Evolutionary conservation across 2,329 filamentous ascomycete species (phyloP).

Genomic region (Xenoacremonium recifei): DNA sequence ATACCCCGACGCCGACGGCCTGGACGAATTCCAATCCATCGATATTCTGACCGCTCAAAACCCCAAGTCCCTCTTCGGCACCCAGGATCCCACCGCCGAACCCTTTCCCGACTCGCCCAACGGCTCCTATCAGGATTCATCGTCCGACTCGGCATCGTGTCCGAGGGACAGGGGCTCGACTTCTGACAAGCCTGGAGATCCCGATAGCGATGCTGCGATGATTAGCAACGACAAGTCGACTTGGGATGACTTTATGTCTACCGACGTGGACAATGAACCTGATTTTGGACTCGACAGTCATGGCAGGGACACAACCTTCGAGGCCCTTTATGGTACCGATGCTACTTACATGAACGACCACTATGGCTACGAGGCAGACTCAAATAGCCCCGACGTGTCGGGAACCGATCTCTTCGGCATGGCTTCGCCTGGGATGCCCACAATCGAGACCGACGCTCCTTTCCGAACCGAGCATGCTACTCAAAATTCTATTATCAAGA

Average conservation of each 20-base stretch:
- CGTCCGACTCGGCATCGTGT: constrained; percentile 50
- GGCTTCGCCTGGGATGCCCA: constrained; percentile 43
- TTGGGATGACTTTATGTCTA: constrained; percentile 40
- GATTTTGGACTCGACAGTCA: constrained; percentile 34
- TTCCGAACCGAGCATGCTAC: constrained; percentile 23
- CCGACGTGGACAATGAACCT: constrained; percentile 38
- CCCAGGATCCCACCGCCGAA: constrained; percentile 33
- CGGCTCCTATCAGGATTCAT: constrained; percentile 47
- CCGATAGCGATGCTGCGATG: constrained; percentile 43
- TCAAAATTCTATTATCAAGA: too few species aligned
- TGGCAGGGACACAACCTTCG: constrained; percentile 22
- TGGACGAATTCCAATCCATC: constrained; percentile 36
- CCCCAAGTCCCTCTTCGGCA: constrained; percentile 31
- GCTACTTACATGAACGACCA: constrained; percentile 45
- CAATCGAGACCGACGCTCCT: constrained; percentile 34
- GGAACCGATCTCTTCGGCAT: constrained; percentile 29
- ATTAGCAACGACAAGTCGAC: constrained; percentile 39
- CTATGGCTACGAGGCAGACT: constrained; percentile 59
- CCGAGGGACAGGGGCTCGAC: constrained; percentile 47
- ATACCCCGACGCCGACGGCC: constrained; percentile 36
- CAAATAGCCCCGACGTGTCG: constrained; percentile 51
- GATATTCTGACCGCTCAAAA: constrained; percentile 29
- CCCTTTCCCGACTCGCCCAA: constrained; percentile 42
- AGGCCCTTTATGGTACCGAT: constrained; percentile 30
- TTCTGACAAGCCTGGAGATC: constrained; percentile 43